These are phyloP conservation scores for Purpureocillium takamizusanense DNA, from an alignment of 2,329 filamentous ascomycete species.

Conservation along the genomic window DNA sequence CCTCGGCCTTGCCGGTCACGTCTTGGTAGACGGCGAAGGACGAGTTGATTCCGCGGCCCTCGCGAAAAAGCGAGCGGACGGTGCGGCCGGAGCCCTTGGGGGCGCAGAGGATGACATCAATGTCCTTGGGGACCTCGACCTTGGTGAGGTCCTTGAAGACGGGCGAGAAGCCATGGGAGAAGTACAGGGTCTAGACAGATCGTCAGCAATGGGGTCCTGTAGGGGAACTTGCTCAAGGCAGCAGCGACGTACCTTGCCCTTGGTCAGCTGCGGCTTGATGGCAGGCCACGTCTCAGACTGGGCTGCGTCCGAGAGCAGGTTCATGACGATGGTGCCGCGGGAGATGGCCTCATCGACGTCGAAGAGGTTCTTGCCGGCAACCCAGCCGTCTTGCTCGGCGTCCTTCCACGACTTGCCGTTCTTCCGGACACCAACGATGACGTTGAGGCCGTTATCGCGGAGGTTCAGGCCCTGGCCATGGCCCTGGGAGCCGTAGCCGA, in stretches of 20 bases:
- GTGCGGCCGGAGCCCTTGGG: slow-evolving; percentile 99
- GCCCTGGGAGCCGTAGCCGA: slow-evolving; percentile 95
- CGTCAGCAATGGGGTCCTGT: slow-evolving; percentile 11
- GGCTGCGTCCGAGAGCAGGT: slow-evolving; percentile 93
- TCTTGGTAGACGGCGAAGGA: slow-evolving; percentile 98
- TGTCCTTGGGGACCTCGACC: slow-evolving; percentile 89
- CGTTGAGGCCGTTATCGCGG: slow-evolving; percentile 98
- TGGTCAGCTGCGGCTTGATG: slow-evolving; percentile 95
- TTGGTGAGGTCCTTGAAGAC: slow-evolving; percentile 99
- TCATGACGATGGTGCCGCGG: slow-evolving; percentile 95
- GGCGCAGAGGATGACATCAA: slow-evolving; percentile 98
- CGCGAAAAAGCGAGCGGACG: slow-evolving; percentile 96
- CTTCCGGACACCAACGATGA: slow-evolving; percentile 98
- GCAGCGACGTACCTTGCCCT: slow-evolving; percentile 73
- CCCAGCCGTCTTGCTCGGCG: slow-evolving; percentile 93
- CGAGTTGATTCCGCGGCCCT: slow-evolving; percentile 99
- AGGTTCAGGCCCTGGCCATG: slow-evolving; percentile 99
- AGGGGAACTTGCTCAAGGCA: no score
- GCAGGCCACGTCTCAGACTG: slow-evolving; percentile 98
- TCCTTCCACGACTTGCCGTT: slow-evolving; percentile 98
- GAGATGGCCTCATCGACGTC: slow-evolving; percentile 94
- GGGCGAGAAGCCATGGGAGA: slow-evolving; percentile 99
- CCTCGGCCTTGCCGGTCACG: slow-evolving; percentile 93
- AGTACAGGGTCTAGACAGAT: slow-evolving; percentile 78
- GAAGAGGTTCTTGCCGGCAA: slow-evolving; percentile 97